A percentile compares a stretch with the other conserved stretches of the same genome.
Conservation (phyloP, 257 asterid species). For the Nemophila menziesii region DNA sequence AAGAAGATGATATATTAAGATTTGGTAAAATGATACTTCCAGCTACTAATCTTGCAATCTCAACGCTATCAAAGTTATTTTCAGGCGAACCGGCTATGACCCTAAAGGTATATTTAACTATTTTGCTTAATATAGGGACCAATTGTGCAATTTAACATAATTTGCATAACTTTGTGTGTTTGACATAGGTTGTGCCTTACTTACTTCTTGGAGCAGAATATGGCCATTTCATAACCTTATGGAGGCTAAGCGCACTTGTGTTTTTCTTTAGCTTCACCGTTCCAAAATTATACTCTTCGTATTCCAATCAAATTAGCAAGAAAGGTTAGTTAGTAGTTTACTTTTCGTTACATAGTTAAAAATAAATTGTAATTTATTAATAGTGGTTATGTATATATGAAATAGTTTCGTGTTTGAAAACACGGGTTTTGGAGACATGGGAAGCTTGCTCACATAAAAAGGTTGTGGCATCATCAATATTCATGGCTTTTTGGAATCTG, state of each 20-base stretch:
- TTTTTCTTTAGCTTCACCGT: slow-evolving; percentile 67
- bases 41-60: slow-evolving; percentile 58
- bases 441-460: slow-evolving; percentile 68
- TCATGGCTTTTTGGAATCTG: slow-evolving; percentile 82
- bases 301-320: slow-evolving; percentile 38
- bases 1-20: slow-evolving; percentile 61
- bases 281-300: slow-evolving; percentile 48
- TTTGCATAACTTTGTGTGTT: neutral
- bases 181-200: slow-evolving; percentile 55
- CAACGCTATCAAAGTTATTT: slow-evolving; percentile 45
- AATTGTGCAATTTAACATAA: neutral
- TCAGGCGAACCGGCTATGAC: slow-evolving; percentile 95
- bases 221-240: slow-evolving; percentile 64
- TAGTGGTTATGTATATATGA: neutral
- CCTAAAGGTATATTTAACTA: slow-evolving; percentile 40
- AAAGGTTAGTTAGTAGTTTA: slow-evolving; percentile 35
- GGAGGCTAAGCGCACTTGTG: slow-evolving; percentile 77
- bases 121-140: neutral
- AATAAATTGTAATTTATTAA: no score
- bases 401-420: slow-evolving; percentile 37
- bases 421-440: slow-evolving; percentile 51
- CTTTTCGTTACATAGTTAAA: neutral
- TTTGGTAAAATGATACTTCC: slow-evolving; percentile 59
- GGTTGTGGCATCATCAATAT: slow-evolving; percentile 53
- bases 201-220: slow-evolving; percentile 77